Base-by-base conservation (phyloP, 2,329 filamentous ascomycete species). In the Septoria linicola region DNA sequence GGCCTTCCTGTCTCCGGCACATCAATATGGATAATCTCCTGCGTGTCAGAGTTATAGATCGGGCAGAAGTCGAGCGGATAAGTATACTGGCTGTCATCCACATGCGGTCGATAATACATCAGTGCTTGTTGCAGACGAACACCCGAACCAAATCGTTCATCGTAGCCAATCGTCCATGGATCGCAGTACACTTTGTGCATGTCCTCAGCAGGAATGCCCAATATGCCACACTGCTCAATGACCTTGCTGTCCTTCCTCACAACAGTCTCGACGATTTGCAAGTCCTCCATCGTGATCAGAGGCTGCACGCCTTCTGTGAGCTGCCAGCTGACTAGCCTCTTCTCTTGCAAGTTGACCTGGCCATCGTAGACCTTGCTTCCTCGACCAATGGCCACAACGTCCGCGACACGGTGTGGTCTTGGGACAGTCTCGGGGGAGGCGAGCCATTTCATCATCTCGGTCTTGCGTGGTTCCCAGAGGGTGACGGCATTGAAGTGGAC, bases 141-240 rank as follows among this genome's bases (percentile, higher is more conserved):
- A 36, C 76, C 76, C 67, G 74, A 92, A 55, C 90, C 91, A 63
- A 90, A 93, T 37, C 91, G 85, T 73, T 95, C 88, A 63, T 96
- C 91, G 67, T 89, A 95, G 41, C 91, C 91, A 70, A 96, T 95
- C 1, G 91, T 95, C 91, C 91, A 96, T 79, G 82, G 89, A 68
- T 96, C 91, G 70, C 90, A 95, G 75, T 95, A 96, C 41, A 96
- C 88, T 72, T 96, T 96, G 76, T 93, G 76, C 91, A 96, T 96
- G 54, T 95, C 88, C 60, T 87, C 79, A 50, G 78, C 79, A 10
- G 88, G 81, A 54, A 96, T 88, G 1, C 91, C 91, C 53, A 89
- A 80, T 53, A 96, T 80, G 5, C 80, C 81, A 65, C 91, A 96
- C 70, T 96, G 90, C 71, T 96, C 89, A 59, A 96, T 93, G 54